phyloP scores from a whole-genome alignment of 331 rosid genomes.

The Phaseolus coccineus region DNA sequence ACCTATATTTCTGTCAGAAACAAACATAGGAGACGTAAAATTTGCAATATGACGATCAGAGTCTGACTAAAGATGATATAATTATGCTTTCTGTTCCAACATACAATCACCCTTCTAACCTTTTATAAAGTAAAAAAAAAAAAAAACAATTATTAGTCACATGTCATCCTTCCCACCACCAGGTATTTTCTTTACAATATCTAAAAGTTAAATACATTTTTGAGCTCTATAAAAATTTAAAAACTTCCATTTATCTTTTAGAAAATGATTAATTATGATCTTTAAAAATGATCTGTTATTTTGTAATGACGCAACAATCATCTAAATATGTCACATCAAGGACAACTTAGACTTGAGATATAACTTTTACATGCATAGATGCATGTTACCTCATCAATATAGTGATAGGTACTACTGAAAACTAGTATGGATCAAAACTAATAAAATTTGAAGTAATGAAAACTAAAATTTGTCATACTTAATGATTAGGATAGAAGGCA shows the following conservation, averaged over 20 bases:
- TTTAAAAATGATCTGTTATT: background rate
- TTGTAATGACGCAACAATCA: background rate
- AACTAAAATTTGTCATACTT: background rate
- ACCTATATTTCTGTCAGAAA: constrained; percentile 10
- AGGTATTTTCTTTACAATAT: background rate
- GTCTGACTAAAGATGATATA: constrained; percentile 3
- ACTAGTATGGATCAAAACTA: background rate
- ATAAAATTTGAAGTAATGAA: background rate
- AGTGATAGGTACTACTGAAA: background rate
- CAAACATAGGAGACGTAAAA: constrained; percentile 16
- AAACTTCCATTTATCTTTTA: background rate
- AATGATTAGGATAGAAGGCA: background rate
- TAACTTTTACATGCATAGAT: background rate
- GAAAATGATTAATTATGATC: background rate
- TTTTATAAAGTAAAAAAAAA: constrained; percentile 17
- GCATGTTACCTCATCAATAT: background rate
- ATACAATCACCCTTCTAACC: background rate
- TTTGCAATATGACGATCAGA: constrained; percentile 9
- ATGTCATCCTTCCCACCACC: background rate
- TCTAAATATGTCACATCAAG: background rate
- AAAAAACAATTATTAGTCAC: background rate
- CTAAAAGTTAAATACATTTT: background rate
- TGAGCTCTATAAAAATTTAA: background rate
- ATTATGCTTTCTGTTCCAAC: constrained; percentile 26
- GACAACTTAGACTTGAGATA: background rate